Conservation (phyloP, 2,329 filamentous ascomycete species). For the Colletotrichum liaoningense region DNA sequence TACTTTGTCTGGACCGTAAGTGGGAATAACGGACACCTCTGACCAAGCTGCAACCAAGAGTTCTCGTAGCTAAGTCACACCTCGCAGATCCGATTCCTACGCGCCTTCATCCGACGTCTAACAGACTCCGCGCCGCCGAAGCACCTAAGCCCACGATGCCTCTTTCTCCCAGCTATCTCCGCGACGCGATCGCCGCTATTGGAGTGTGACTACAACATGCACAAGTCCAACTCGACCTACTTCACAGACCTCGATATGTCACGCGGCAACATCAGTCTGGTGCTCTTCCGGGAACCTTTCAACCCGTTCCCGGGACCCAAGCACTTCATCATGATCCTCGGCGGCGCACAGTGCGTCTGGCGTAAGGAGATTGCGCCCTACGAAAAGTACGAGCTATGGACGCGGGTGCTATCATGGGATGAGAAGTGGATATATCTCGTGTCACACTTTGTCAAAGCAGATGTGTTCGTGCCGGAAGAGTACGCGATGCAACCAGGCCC, state of each 20-base stretch:
- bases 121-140: constrained; percentile 36
- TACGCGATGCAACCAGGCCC: constrained; percentile 52
- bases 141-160: constrained; percentile 41
- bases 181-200: constrained; percentile 74
- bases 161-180: constrained; percentile 62
- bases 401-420: constrained; percentile 67
- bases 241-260: constrained; percentile 87
- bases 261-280: constrained; percentile 82
- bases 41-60: too few species aligned
- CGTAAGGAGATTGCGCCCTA: constrained; percentile 30
- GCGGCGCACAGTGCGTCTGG: constrained; percentile 19
- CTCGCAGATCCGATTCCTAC: constrained; percentile 45
- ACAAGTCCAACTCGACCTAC: constrained; percentile 89
- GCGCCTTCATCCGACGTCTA: constrained; percentile 46
- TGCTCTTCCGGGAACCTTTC: constrained; percentile 62
- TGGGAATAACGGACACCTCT: not conserved
- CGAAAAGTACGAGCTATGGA: constrained; percentile 32
- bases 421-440: constrained; percentile 84
- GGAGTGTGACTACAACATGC: constrained; percentile 88
- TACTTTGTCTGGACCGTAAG: constrained; percentile 22
- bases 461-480: constrained; percentile 63
- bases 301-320: constrained; percentile 59
- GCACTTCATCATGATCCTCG: constrained; percentile 63
- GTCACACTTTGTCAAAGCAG: constrained; percentile 76
- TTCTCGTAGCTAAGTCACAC: accelerated